Evolutionary conservation across 2,329 filamentous ascomycete genomes (phyloP).

Genomic region (Coniochaeta ligniaria): DNA sequence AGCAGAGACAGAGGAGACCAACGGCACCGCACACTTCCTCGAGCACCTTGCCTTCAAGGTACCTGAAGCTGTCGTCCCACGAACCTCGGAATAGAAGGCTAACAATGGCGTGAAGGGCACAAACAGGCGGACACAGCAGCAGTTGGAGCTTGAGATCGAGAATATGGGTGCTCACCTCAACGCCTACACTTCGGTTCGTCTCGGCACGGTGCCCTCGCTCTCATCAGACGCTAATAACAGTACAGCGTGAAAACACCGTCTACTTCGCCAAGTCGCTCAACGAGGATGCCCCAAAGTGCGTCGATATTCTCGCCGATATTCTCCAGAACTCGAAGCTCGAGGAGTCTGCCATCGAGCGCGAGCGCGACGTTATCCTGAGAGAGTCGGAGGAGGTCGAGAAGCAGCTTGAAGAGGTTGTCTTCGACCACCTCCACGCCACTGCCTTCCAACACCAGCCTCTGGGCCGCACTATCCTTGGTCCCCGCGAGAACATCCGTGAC

Average conservation of each 20-base stretch:
- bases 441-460: conserved; percentile 95
- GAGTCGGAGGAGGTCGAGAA: conserved; percentile 99
- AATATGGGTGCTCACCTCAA: conserved; percentile 99
- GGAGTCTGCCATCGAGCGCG: conserved; percentile 83
- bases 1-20: conserved; percentile 96
- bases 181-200: conserved; percentile 88
- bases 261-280: conserved; percentile 99
- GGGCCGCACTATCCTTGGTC: conserved; percentile 94
- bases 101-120: conserved; percentile 59
- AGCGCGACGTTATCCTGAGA: conserved; percentile 96
- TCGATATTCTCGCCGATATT: conserved; percentile 98
- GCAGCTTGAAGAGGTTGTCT: conserved; percentile 98
- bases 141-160: conserved; percentile 98
- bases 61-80: conserved; percentile 16
- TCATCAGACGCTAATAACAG: conserved; percentile 8
- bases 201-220: conserved; percentile 2
- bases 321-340: conserved; percentile 99
- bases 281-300: conserved; percentile 88
- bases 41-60: conserved; percentile 99
- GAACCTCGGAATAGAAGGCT: neutral
- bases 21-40: conserved; percentile 98
- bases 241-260: conserved; percentile 94
- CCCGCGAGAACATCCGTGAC: conserved; percentile 95
- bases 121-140: conserved; percentile 87
- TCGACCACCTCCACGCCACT: conserved; percentile 97